Base-by-base conservation (phyloP, 1,139 yeast species). In the Kurtzmaniella quercitrusa region DNA sequence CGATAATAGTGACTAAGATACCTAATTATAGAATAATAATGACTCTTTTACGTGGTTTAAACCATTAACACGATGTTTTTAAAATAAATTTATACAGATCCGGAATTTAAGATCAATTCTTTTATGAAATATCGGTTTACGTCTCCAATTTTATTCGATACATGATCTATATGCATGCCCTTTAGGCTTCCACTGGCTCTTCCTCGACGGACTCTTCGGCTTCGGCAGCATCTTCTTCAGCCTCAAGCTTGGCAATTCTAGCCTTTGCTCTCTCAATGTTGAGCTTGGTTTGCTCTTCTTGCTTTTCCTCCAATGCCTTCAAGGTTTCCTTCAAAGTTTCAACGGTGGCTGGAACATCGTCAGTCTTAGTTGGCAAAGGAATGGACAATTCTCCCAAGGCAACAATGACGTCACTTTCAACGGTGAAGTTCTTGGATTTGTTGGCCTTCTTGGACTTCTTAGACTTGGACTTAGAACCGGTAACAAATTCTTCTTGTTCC, bases 401-500 rank as follows among this genome's bases (percentile, higher is more conserved):
- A 51, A 84, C 83, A 57, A 93, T 83, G 50, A 88, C 76, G 49
- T 83, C 84, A 46, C 95, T 85, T 60, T 91, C 93, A 56, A 93
- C 78, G 48, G 84, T 76, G 63, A 89, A 84, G 48, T 58, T 61
- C 59, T 67, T 68, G 40, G 65, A 47, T 59, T 71, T 71, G 51
- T 68, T 62, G 48, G 64, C 57, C 53, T 72, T 70, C 54, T 71
- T 64, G 51, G 57, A 53, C 52, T 55, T 59, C 54, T 71, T 71
- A 61, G 71, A 74, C 66, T 71, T 73, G 20, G 55, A 46, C 59
- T 77, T 76, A 63, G 82, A 77, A 47, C 80, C 76, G 50, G 72
- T 73, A 60, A 75, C 74, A 55, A 65, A 76, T 43, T 71, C 81
- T 51, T 79, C 81, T 53, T 79, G 80, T 63, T 84, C 84, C 65